These are phyloP conservation scores for Penicillium brevicompactum DNA, from an alignment of 2,329 filamentous ascomycete genomes.

Conservation along the genomic window DNA sequence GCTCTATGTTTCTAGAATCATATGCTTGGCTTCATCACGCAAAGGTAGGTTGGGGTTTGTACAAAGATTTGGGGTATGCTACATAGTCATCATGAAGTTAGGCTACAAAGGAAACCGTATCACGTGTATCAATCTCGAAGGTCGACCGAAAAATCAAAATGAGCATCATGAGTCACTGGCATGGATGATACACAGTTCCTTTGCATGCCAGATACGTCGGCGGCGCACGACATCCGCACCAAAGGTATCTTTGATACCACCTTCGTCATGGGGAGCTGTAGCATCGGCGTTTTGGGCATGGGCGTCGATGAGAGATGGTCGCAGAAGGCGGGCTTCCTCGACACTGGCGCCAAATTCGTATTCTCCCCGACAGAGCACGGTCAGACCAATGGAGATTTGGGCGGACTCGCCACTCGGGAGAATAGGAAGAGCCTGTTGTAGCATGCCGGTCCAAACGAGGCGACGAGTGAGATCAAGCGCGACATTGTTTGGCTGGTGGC, in stretches of 20 bases:
- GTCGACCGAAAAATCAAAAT: not conserved
- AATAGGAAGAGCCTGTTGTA: constrained; percentile 72
- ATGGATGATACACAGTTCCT: constrained; percentile 48
- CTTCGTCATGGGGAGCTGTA: constrained; percentile 25
- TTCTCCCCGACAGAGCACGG: constrained; percentile 74
- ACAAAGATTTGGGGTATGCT: constrained; percentile 44
- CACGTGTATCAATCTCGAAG: not conserved
- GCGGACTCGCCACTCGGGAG: constrained; percentile 62
- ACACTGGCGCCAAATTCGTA: constrained; percentile 81
- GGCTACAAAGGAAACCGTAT: not conserved
- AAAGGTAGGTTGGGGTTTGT: not conserved
- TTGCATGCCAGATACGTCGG: constrained; percentile 48
- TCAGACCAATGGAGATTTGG: constrained; percentile 68
- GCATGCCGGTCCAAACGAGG: constrained; percentile 79
- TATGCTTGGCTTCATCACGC: not conserved
- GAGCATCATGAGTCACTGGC: constrained; percentile 23
- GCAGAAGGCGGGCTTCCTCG: constrained; percentile 70
- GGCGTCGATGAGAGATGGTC: constrained; percentile 13
- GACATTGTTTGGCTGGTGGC: constrained; percentile 69
- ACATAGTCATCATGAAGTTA: constrained; percentile 10
- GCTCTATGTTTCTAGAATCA: not conserved
- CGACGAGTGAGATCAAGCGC: constrained; percentile 81
- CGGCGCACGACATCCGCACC: constrained; percentile 42
- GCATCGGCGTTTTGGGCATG: constrained; percentile 15
- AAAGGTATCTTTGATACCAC: constrained; percentile 41